Percentiles rank a stretch among this genome's conserved stretches.
These are phyloP conservation scores for Barnettozyma sp. DNA, from an alignment of 805 yeast species.

Conservation along the genomic window DNA sequence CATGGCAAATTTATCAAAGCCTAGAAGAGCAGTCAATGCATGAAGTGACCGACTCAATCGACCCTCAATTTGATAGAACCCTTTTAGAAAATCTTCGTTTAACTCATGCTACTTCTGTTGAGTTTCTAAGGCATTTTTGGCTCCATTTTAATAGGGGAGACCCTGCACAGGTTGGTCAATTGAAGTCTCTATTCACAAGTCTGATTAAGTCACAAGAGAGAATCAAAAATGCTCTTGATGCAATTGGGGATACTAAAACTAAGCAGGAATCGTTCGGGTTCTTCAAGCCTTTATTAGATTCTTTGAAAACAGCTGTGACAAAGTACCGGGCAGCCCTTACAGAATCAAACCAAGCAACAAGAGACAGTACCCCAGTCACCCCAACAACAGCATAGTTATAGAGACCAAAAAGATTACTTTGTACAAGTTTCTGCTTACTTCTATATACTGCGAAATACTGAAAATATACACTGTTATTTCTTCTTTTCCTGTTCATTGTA, in stretches of 20 bases:
- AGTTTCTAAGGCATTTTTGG: conserved; percentile 74
- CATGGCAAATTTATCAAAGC: conserved; percentile 31
- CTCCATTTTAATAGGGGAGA: conserved; percentile 46
- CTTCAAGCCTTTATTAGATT: conserved; percentile 38
- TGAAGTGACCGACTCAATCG: conserved; percentile 26
- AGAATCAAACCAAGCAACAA: conserved; percentile 14
- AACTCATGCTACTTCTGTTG: conserved; percentile 67
- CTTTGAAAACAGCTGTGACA: conserved; percentile 40
- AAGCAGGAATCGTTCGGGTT: conserved; percentile 26
- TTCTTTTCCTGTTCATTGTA: conserved; percentile 22
- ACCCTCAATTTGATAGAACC: conserved; percentile 28
- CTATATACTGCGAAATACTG: no score
- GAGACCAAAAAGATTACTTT: no score
- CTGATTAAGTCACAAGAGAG: conserved; percentile 41
- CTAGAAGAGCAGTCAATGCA: conserved; percentile 22
- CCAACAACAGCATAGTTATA: neutral
- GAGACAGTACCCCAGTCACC: conserved; percentile 13
- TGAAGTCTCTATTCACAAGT: conserved; percentile 43
- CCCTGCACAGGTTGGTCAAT: conserved; percentile 34
- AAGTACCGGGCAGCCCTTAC: conserved; percentile 36
- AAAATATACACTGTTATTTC: neutral
- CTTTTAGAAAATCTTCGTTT: conserved; percentile 46
- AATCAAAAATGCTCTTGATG: conserved; percentile 31
- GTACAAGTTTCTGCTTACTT: no score
- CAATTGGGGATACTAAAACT: conserved; percentile 25